These are phyloP conservation scores for Neurospora cerealis DNA, from an alignment of 495 filamentous ascomycete species.

Conservation along the genomic window DNA sequence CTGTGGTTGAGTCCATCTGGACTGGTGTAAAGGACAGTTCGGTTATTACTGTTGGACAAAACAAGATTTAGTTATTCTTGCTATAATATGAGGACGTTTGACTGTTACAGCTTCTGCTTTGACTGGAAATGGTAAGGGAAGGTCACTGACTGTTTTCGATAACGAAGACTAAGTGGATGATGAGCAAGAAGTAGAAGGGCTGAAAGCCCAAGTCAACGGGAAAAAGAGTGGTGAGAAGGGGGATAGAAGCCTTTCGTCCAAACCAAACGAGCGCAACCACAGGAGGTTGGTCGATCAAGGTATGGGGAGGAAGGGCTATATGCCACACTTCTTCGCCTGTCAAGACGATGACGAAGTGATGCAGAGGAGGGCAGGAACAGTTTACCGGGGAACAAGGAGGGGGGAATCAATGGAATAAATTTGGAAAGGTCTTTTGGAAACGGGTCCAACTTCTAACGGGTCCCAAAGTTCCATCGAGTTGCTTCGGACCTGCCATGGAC, in stretches of 20 bases:
- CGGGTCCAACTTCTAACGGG: neutral
- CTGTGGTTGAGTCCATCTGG: neutral
- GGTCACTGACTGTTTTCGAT: neutral
- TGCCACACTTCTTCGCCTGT: neutral
- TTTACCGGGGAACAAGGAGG: neutral
- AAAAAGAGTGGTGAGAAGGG: neutral
- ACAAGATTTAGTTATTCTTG: neutral
- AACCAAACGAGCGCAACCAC: neutral
- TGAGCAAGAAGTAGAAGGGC: neutral
- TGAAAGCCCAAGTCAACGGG: neutral
- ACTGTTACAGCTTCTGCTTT: neutral
- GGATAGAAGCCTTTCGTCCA: slow-evolving; percentile 1
- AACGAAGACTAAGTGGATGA: neutral
- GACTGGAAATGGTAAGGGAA: neutral
- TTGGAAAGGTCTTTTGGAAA: neutral
- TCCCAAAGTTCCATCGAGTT: neutral
- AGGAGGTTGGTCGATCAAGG: neutral
- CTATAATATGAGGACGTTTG: neutral
- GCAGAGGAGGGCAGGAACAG: neutral
- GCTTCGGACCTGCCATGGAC: neutral
- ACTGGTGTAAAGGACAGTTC: neutral
- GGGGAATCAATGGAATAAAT: neutral
- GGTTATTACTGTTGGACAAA: neutral
- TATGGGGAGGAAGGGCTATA: neutral
- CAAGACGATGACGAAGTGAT: neutral